Evolutionary conservation across 106 monocot species (phyloP).

Genomic region (Dioscorea dumetorum): DNA sequence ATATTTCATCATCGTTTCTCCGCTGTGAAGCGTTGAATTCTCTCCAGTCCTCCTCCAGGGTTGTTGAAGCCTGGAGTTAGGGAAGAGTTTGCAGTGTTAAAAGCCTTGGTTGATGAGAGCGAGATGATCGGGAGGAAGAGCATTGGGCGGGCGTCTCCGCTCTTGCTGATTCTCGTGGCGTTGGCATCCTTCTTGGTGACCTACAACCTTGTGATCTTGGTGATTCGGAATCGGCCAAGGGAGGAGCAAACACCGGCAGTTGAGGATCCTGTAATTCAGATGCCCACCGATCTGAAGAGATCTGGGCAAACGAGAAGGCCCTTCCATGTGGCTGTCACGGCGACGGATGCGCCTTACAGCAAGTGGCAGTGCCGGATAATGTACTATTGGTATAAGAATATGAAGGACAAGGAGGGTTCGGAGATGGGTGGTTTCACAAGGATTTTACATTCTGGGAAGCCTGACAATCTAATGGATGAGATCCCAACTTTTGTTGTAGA

Average conservation of each 20-base stretch:
- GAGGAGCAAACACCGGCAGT: neutral
- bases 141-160: conserved; percentile 24
- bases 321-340: conserved; percentile 71
- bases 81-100: no score
- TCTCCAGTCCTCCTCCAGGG: no score
- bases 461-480: conserved; percentile 50
- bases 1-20: no score
- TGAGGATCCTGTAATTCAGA: conserved; percentile 24
- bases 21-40: no score
- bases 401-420: conserved; percentile 20
- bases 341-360: conserved; percentile 55
- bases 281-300: conserved; percentile 21
- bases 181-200: conserved; percentile 33
- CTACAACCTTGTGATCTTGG: conserved; percentile 29
- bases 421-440: conserved; percentile 84
- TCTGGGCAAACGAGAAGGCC: conserved; percentile 8
- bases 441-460: conserved; percentile 60
- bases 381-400: conserved; percentile 79
- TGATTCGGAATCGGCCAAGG: conserved; percentile 20
- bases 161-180: conserved; percentile 23
- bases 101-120: no score
- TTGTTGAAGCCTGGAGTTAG: no score
- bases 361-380: conserved; percentile 79
- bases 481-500: conserved; percentile 63
- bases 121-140: conserved; percentile 11